Evolutionary conservation across 805 yeast species (phyloP), one percentile per base, ranked within the genome.

Genomic region (Spathaspora gorwiae): DNA sequence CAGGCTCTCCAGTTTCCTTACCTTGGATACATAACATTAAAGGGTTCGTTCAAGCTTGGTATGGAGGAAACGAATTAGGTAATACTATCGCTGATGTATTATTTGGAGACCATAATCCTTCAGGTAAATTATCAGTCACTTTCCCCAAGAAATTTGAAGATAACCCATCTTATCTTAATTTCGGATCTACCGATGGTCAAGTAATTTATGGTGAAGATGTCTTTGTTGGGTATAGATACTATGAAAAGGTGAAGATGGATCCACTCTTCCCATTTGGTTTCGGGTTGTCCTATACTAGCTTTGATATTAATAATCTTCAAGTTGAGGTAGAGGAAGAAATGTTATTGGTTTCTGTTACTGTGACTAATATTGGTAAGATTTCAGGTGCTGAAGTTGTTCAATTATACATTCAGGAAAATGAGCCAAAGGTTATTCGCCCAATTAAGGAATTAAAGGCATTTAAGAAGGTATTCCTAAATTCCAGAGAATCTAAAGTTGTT

Each of bases 211-310:
- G 86, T 47, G 88, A 82, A 57, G 85, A 80, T 54, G 75, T 82
- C 40, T 81, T 71, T 60, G 78, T 81, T 44, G 87, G 87, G 19
- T 81, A 82, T 65, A 68, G 80, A 47, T 79, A 65, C 64, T 83
- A 79, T 59, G 85, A 82, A 53, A 76, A 75, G 58, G 55, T 66
- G 32, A 70, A 73, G 49, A 65, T 61, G 40, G 65, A 66, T 31
- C 80, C 78, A 8, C 66, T 75, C 37, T 81, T 75, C 69, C 81
- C 85, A 38, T 82, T 81, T 60, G 87, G 87, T 10, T 70, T 62
- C 53, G 87, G 87, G 42, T 69, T 81, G 47, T 80, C 86, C 3
- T 82, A 80, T 63, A 73, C 85, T 12, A 52, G 66, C 0, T 82
- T 78, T 52, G 64, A 60, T 35, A 58, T 75, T 47, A 56, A 64